Percentiles rank a stretch among this genome's conserved stretches.
Conservation (phyloP, 2,329 filamentous ascomycete genomes). For the Cladosporium halotolerans region DNA sequence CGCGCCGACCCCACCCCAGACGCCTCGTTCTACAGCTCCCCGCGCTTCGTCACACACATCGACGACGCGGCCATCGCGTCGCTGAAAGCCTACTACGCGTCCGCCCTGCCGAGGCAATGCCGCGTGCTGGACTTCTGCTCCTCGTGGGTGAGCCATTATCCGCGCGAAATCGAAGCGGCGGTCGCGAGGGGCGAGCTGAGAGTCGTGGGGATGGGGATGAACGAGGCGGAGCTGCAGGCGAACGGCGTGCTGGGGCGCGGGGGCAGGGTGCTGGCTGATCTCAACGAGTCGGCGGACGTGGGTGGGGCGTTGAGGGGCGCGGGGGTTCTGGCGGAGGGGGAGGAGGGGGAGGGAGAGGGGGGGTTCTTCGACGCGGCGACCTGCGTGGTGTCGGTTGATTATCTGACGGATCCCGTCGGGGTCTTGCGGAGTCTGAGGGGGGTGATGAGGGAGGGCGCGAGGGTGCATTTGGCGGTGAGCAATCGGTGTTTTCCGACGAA, state of each 20-base stretch:
- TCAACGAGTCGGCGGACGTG: constrained; percentile 38
- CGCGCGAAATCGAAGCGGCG: constrained; percentile 27
- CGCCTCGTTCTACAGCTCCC: constrained; percentile 34
- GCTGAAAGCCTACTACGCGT: constrained; percentile 42
- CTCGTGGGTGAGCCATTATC: constrained; percentile 46
- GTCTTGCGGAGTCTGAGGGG: constrained; percentile 39
- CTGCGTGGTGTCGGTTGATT: constrained; percentile 49
- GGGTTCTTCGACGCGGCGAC: constrained; percentile 40
- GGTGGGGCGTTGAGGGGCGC: constrained; percentile 15
- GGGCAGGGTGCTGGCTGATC: constrained; percentile 34
- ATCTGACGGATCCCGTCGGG: constrained; percentile 42
- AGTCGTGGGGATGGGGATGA: constrained; percentile 46
- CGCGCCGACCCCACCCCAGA: constrained; percentile 35
- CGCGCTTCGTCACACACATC: constrained; percentile 50
- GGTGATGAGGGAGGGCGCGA: constrained; percentile 38
- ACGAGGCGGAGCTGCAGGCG: constrained; percentile 37
- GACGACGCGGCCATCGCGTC: constrained; percentile 44
- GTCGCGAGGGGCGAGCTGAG: constrained; percentile 24
- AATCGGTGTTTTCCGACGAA: constrained; percentile 52
- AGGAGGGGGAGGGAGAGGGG: neutral
- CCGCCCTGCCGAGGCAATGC: constrained; percentile 36
- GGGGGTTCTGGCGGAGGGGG: constrained; percentile 4
- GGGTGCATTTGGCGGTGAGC: constrained; percentile 45
- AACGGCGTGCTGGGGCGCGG: constrained; percentile 26
- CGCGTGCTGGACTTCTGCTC: constrained; percentile 46